phyloP scores from a whole-genome alignment of 2,329 filamentous ascomycete species.

The Rhexocercosporidium sp. region DNA sequence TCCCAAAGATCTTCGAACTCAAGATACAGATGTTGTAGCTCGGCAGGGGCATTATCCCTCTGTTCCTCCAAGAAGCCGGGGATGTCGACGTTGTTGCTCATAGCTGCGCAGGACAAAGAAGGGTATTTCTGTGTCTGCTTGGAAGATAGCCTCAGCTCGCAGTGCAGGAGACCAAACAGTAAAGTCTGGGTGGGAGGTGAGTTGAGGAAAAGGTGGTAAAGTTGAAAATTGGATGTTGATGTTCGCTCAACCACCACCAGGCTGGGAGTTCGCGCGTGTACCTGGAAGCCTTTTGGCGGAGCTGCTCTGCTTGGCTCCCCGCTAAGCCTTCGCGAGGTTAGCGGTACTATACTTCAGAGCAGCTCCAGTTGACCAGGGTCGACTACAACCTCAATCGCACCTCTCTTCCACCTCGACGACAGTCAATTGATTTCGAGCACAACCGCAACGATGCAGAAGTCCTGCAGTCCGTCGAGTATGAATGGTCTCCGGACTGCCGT shows the following conservation, averaged over 20 bases:
- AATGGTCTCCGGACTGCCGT: slow-evolving; percentile 60
- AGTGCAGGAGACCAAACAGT: neutral
- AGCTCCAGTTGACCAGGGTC: slow-evolving; percentile 25
- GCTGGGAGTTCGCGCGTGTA: slow-evolving; percentile 3
- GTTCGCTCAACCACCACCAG: neutral
- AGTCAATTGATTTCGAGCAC: slow-evolving; percentile 34
- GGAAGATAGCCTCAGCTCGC: neutral
- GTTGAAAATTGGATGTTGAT: neutral
- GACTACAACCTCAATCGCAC: slow-evolving; percentile 18
- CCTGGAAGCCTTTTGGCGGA: slow-evolving; percentile 10
- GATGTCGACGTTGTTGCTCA: slow-evolving; percentile 84
- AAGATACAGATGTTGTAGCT: slow-evolving; percentile 86
- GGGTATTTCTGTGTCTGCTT: slow-evolving; percentile 5
- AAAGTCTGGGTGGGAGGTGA: neutral
- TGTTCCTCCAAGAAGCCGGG: slow-evolving; percentile 90
- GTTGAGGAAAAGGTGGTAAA: neutral
- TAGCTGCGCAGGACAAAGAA: slow-evolving; percentile 46
- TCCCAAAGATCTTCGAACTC: slow-evolving; percentile 98
- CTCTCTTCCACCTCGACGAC: slow-evolving; percentile 17
- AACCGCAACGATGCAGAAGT: slow-evolving; percentile 45
- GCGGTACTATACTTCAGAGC: slow-evolving; percentile 24
- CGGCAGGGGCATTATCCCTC: slow-evolving; percentile 84
- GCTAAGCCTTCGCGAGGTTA: slow-evolving; percentile 12
- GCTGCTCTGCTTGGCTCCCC: neutral
- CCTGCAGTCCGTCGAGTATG: slow-evolving; percentile 52